Base-by-base conservation (phyloP, 345 rosid species). In the Alliaria petiolata region DNA sequence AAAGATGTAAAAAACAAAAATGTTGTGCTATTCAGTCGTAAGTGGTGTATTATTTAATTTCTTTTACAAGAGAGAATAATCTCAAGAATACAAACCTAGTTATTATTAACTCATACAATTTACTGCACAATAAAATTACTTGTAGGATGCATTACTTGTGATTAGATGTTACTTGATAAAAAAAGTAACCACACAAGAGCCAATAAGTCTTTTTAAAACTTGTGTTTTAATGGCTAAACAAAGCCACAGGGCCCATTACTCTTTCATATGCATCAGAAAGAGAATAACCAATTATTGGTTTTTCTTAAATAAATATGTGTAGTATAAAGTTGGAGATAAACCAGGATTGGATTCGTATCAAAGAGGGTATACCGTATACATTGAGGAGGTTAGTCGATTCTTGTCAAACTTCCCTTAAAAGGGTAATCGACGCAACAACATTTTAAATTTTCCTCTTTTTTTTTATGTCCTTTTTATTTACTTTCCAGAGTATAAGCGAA, bases 351-450 rank as follows among this genome's bases (percentile, higher is more conserved):
- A 59, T 74, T 59, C 68, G 26, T 16, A 73, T 4, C 33, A 36
- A 45, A 30, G 75, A 43, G 62, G 7, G 16, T 70, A 72, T 53
- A 46, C 26, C 16, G 64, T 14, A 35, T 60, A 67, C 72, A 74
- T 2, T 49, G 45, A 46, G 50, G 68, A 60, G 54, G 56, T 74
- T 59, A 67, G 54, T 67, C 67, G 67, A 67, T 74, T 74, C 78
- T 74, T 42, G 67, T 74, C 78, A 74, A 40, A 60, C 73, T 74
- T 74, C 68, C 51, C 78, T 74, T 74, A 33, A 74, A 67, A 59
- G 73, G 42, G 56, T 59, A 67, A 74, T 51, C 39, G 12, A 67
- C 72, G 68, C 78, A 59, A 65, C 52, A 10, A 36, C 7, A 6
- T 56, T 55, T 34, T 44, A n/a, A n/a, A n/a, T n/a, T n/a, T n/a